Base-by-base conservation (phyloP, 202 grass and related monocot species). In the Bolboschoenoplectus hybrid region DNA sequence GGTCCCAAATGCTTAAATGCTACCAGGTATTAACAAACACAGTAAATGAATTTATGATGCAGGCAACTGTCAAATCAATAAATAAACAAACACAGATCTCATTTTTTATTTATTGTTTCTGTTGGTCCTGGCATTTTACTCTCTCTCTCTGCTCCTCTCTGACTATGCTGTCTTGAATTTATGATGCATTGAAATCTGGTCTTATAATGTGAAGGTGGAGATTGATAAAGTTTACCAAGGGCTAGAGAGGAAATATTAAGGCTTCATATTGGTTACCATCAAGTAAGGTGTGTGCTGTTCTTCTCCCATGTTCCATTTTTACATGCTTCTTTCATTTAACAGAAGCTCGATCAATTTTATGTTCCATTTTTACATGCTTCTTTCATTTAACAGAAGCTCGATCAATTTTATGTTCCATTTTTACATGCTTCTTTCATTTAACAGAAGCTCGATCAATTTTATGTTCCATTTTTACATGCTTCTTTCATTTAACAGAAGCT, bases 1-100 rank as follows among this genome's bases (percentile, higher is more conserved):
- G 97, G 88, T 85, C 84, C 63, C 89, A 80, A 74, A 88, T 99
- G 93, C 89, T 90, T 44, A 96, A 96, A 77, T 91, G 94, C 86
- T 98, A 96, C 84, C 89, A 98, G 96, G 96, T 92, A 81, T 56
- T 16, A 64, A 69, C 13, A n/a, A 1, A 6, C 47, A 35, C 46
- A 50, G n/a, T 26, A 74, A 72, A 72, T n/a, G 47, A 45, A 32
- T 17, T 9, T 51, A 26, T 4, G 34, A 74, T 3, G 26, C 16
- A n/a, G 72, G 20, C 20, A 75, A 52, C 35, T 75, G 45, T 20
- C 2, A 75, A 14, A 26, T 26, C 26, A 81, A 39, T 12, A 55
- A 69, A 70, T 43, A 43, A 80, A 39, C 43, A 61, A n/a, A 14
- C 9, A 58, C 8, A 49, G 3, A 63, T 26, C 6, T 8, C 1